A percentile compares a stretch with the other conserved stretches of the same genome.
phyloP scores from a whole-genome alignment of 2,329 filamentous ascomycete genomes.

The Tothia fuscella region DNA sequence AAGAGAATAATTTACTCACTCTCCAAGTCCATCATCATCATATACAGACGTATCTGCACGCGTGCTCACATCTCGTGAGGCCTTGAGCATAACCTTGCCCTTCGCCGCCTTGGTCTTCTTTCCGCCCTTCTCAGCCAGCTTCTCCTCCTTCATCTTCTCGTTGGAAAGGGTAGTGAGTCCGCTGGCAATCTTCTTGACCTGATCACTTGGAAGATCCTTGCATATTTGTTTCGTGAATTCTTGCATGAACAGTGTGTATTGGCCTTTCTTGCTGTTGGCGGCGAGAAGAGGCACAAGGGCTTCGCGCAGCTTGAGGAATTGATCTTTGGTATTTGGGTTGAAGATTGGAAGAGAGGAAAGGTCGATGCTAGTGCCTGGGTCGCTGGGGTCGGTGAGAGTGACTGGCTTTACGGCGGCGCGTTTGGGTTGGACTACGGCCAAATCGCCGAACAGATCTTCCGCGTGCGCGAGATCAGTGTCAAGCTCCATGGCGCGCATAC shows the following conservation, averaged over 20 bases:
- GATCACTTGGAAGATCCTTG: constrained; percentile 78
- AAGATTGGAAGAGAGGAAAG: constrained; percentile 71
- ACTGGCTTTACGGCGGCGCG: constrained; percentile 52
- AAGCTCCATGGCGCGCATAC: constrained; percentile 68
- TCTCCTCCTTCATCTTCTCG: constrained; percentile 98
- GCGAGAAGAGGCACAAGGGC: constrained; percentile 68
- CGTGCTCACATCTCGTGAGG: constrained; percentile 41
- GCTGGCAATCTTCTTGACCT: constrained; percentile 93
- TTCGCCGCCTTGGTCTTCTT: constrained; percentile 98
- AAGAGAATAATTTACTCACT: constrained; percentile 46
- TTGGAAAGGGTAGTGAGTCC: constrained; percentile 81
- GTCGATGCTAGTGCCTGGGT: constrained; percentile 71
- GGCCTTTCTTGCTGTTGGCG: constrained; percentile 70
- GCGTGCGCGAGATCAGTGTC: constrained; percentile 83
- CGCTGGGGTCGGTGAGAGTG: constrained; percentile 57
- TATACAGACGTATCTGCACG: constrained; percentile 64
- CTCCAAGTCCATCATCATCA: constrained; percentile 68
- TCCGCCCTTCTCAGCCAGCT: constrained; percentile 79
- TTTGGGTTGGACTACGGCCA: constrained; percentile 60
- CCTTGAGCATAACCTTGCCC: constrained; percentile 76
- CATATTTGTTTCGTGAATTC: constrained; percentile 81
- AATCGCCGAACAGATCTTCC: constrained; percentile 69
- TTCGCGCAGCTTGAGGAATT: constrained; percentile 71
- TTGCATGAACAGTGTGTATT: constrained; percentile 80
- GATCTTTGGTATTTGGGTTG: constrained; percentile 74